Base-by-base conservation (phyloP, 306 rosid species). In the Benincasa hispida region DNA sequence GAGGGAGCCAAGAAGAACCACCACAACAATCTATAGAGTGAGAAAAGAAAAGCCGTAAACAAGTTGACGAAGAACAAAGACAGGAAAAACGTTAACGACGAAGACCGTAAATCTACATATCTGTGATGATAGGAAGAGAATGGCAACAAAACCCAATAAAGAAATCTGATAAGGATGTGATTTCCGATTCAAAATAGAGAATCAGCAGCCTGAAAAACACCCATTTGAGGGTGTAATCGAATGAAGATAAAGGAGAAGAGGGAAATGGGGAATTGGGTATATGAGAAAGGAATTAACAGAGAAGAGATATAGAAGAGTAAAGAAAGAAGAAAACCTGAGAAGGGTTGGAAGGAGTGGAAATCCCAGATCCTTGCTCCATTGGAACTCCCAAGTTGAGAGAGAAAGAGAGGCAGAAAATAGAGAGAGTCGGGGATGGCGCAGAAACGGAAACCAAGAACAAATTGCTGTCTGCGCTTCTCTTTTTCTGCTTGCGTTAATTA, bases 281-380 rank as follows among this genome's bases (percentile, higher is more conserved):
- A 45, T 45, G 51, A 45, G 51, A 45, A 8, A 34, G 50, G 9
- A 17, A 63, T 19, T n/a, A n/a, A 34, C 6, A 15, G 14, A 48
- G 53, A 35, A 34, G 51, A 69, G 6, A 39, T 42, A n/a, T 35
- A 35, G 39, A 35, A 35, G 9, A 35, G 39, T 1, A 77, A 37
- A 13, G 25, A n/a, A 14, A 12, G 45, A 50, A 51, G 76, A 22
- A 35, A 81, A 85, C 91, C 88, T 73, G 84, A 42, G 88, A 81
- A 79, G 82, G 81, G 72, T 42, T 62, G 58, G 83, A 82, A 70
- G 88, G 67, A 78, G 81, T 42, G 12, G 88, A 76, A 83, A 74
- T 37, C 72, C 86, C 90, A 45, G 91, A 83, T 77, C 85, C 91
- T 1, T 85, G 82, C 74, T 88, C 93, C 96, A 91, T 88, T 25